A percentile compares a stretch with the other conserved stretches of the same genome.
Evolutionary conservation across 192 early-diverging fungal species (phyloP).

Genomic region (Coemansia sp.): DNA sequence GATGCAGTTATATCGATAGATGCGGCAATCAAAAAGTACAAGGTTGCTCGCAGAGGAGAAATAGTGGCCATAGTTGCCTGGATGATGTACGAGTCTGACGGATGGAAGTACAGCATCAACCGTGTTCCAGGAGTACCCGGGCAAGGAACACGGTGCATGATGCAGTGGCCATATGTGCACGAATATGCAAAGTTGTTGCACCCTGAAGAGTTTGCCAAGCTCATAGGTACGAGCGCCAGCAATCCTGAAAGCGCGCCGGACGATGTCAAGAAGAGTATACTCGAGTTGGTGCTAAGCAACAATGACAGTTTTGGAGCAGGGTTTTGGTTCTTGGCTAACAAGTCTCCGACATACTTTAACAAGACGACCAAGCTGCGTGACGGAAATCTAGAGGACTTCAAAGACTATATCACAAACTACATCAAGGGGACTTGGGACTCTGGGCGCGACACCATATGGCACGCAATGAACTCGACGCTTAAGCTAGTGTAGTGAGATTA

Average conservation of each 20-base stretch:
- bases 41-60: conserved; percentile 21
- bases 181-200: conserved; percentile 25
- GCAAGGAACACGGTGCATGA: conserved; percentile 35
- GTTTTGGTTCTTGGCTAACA: conserved; percentile 25
- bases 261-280: conserved; percentile 1
- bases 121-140: conserved; percentile 3
- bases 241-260: background rate
- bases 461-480: conserved; percentile 12
- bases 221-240: background rate
- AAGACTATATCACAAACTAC: conserved; percentile 8
- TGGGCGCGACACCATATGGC: conserved; percentile 17
- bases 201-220: conserved; percentile 3
- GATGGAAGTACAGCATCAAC: conserved; percentile 37
- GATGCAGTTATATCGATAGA: conserved; percentile 19
- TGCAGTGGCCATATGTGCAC: conserved; percentile 18
- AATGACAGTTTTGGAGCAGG: conserved; percentile 30
- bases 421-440: conserved; percentile 5
- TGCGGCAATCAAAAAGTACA: conserved; percentile 18
- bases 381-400: conserved; percentile 20
- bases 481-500: conserved; percentile 1
- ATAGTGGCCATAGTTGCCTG: conserved; percentile 23
- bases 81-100: conserved; percentile 30
- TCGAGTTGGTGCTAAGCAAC: conserved; percentile 20
- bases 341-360: conserved; percentile 6
- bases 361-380: conserved; percentile 13